Percentiles rank a stretch among this genome's conserved stretches.
These are phyloP conservation scores for Ceratobasidium sp. DNA, from an alignment of 1,284 basidiomycete species.

Conservation along the genomic window DNA sequence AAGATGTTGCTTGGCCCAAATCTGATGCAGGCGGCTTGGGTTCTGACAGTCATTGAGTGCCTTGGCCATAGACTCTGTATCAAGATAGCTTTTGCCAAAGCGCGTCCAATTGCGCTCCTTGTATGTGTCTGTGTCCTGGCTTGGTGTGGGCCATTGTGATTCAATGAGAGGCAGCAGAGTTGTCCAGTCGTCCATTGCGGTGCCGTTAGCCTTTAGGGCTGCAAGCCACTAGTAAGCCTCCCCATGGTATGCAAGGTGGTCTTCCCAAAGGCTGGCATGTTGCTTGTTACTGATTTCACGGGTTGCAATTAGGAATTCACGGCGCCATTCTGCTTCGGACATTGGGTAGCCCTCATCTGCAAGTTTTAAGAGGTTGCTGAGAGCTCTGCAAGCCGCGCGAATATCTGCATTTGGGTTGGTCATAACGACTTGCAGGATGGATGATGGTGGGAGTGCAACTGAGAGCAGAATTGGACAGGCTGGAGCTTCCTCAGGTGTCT, in stretches of 20 bases:
- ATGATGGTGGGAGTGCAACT: background rate
- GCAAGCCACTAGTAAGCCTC: conserved; percentile 3
- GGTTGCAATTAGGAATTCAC: background rate
- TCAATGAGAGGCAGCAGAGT: background rate
- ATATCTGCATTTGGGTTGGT: background rate
- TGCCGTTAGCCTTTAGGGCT: background rate
- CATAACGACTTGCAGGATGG: too few species aligned
- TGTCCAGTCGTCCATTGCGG: conserved; percentile 2
- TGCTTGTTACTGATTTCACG: background rate
- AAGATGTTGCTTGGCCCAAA: conserved; percentile 8
- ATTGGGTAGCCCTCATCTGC: background rate
- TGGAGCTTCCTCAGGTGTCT: too few species aligned
- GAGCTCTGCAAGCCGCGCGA: background rate
- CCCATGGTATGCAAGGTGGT: conserved; percentile 6
- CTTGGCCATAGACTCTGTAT: background rate
- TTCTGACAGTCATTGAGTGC: background rate
- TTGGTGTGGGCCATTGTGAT: conserved; percentile 8
- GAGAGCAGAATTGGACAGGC: too few species aligned
- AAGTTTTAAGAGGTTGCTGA: background rate
- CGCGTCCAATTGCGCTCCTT: background rate
- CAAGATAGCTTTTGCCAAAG: background rate
- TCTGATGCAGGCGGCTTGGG: background rate
- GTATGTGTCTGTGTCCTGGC: background rate
- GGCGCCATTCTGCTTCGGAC: background rate
- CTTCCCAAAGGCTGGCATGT: conserved; percentile 9